phyloP scores from a whole-genome alignment of 305 asterid species.

The Solanum aculeatissimum region DNA sequence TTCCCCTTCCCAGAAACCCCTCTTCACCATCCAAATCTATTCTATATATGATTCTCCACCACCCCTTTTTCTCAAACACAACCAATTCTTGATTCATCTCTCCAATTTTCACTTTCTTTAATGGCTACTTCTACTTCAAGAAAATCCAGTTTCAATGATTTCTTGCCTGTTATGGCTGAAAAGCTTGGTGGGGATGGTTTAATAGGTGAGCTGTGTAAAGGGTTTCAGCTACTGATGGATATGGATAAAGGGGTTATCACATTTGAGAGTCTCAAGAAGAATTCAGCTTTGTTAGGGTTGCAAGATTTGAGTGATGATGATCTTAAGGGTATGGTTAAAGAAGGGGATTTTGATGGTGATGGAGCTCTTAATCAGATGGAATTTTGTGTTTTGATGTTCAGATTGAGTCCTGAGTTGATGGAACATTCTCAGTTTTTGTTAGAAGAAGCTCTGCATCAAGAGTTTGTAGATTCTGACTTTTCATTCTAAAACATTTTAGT shows the following conservation, averaged over 20 bases:
- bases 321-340: conserved; percentile 49
- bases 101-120: not conserved
- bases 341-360: conserved; percentile 84
- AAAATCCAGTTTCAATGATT: conserved; percentile 51
- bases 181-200: conserved; percentile 83
- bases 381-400: conserved; percentile 80
- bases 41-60: conserved; percentile 1
- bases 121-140: conserved; percentile 42
- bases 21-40: not conserved
- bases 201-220: conserved; percentile 68
- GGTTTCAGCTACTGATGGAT: conserved; percentile 63
- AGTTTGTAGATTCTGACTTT: conserved; percentile 5
- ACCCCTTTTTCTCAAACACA: not conserved
- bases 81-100: not conserved
- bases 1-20: conserved; percentile 32
- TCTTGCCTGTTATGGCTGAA: conserved; percentile 74
- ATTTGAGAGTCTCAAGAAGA: conserved; percentile 61
- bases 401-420: conserved; percentile 84
- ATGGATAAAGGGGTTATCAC: conserved; percentile 55
- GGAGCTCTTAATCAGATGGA: conserved; percentile 85
- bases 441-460: conserved; percentile 45
- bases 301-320: conserved; percentile 59
- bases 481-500: not conserved
- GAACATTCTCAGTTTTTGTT: conserved; percentile 57
- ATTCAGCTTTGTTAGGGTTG: conserved; percentile 51